These are phyloP conservation scores for Diutina sp. DNA, from an alignment of 1,139 yeast species.

Conservation along the genomic window DNA sequence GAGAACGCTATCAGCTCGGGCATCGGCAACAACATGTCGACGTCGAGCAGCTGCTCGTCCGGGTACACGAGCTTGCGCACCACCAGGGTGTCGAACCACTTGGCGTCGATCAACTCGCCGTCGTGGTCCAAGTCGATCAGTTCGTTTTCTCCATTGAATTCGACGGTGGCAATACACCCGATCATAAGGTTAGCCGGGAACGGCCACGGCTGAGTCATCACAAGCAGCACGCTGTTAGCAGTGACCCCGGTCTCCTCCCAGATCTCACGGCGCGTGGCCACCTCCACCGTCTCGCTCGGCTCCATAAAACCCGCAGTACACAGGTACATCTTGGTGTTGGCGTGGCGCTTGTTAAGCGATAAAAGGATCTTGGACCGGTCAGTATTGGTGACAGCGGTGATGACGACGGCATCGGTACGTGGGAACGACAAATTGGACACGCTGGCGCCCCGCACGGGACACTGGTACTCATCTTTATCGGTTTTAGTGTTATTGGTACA, in stretches of 20 bases:
- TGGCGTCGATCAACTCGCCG: slow-evolving; percentile 71
- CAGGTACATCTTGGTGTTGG: slow-evolving; percentile 47
- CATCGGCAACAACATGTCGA: slow-evolving; percentile 25
- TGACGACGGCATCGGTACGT: slow-evolving; percentile 79
- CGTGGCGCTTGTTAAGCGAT: slow-evolving; percentile 51
- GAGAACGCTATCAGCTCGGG: slow-evolving; percentile 28
- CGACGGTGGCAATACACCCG: slow-evolving; percentile 74
- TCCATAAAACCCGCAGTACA: slow-evolving; percentile 94
- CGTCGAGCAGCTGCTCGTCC: slow-evolving; percentile 11
- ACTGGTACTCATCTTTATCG: slow-evolving; percentile 11
- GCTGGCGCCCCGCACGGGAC: slow-evolving; percentile 41
- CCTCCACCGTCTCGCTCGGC: slow-evolving; percentile 86
- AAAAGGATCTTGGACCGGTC: slow-evolving; percentile 53
- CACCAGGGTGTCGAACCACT: slow-evolving; percentile 60
- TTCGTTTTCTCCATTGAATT: slow-evolving; percentile 48
- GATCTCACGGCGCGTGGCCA: slow-evolving; percentile 76
- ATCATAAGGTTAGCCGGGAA: slow-evolving; percentile 89
- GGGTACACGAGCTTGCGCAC: slow-evolving; percentile 32
- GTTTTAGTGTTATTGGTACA: slow-evolving; percentile 37
- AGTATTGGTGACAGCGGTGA: slow-evolving; percentile 60
- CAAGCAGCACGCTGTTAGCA: slow-evolving; percentile 44
- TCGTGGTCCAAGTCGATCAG: slow-evolving; percentile 65
- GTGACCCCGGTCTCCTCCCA: slow-evolving; percentile 93
- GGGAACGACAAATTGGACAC: slow-evolving; percentile 71
- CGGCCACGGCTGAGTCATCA: slow-evolving; percentile 90